These are phyloP conservation scores for Geranium brycei DNA, from an alignment of 345 rosid species.

Conservation along the genomic window DNA sequence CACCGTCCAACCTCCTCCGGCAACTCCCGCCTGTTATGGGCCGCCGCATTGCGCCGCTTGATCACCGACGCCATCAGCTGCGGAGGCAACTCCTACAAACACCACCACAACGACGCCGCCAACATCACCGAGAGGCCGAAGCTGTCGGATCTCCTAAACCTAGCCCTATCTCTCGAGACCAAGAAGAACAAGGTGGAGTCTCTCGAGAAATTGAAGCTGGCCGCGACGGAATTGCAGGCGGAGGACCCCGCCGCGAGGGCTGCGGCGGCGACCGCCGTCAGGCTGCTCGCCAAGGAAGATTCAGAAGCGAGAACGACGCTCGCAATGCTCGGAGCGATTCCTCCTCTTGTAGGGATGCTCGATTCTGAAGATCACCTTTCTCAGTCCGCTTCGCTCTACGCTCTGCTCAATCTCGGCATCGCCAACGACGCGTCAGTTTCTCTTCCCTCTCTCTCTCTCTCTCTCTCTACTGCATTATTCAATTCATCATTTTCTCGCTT, in stretches of 20 bases:
- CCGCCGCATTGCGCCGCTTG: constrained; percentile 53
- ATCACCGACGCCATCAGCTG: constrained; percentile 66
- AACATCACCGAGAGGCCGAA: constrained; percentile 10
- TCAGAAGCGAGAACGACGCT: constrained; percentile 53
- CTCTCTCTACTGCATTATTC: not conserved
- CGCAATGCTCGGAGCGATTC: constrained; percentile 84
- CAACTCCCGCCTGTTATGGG: constrained; percentile 33
- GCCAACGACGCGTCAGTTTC: constrained; percentile 71
- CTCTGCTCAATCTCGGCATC: constrained; percentile 86
- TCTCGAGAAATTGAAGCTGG: constrained; percentile 50
- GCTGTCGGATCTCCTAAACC: constrained; percentile 58
- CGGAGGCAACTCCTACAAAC: constrained; percentile 24
- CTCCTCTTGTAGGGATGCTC: constrained; percentile 82
- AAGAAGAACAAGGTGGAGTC: constrained; percentile 62
- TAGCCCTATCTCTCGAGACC: constrained; percentile 38
- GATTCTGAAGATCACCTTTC: constrained; percentile 35
- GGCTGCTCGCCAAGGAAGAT: constrained; percentile 70
- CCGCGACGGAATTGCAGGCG: constrained; percentile 48
- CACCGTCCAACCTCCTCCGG: constrained; percentile 34
- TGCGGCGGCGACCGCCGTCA: constrained; percentile 20
- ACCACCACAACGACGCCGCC: not conserved
- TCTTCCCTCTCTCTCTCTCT: not conserved
- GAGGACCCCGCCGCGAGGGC: constrained; percentile 15
- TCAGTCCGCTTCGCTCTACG: constrained; percentile 69
- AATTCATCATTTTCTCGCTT: not conserved